A percentile compares a stretch with the other conserved stretches of the same genome.
Conservation (phyloP, 306 rosid genomes). For the Begonia peltatifolia region DNA sequence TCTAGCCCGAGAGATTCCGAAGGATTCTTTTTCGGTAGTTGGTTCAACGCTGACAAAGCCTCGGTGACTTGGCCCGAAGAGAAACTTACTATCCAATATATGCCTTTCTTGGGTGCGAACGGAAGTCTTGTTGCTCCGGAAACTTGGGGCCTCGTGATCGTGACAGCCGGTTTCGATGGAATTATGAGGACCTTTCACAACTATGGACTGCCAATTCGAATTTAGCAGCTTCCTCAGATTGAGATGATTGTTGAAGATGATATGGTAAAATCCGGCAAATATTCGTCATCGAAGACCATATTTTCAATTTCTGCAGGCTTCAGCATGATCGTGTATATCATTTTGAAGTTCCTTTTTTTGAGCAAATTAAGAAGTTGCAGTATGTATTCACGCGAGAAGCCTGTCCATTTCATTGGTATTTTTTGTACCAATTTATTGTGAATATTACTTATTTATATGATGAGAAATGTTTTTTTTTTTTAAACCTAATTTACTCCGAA, state of each 20-base stretch:
- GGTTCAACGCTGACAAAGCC: constrained; percentile 45
- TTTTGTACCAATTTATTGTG: neutral
- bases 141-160: constrained; percentile 68
- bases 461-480: neutral
- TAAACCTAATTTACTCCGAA: too few relatives aligned
- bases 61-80: constrained; percentile 87
- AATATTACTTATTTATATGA: neutral
- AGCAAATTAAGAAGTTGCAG: too few relatives aligned
- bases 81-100: constrained; percentile 49
- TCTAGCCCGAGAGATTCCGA: constrained; percentile 24
- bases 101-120: constrained; percentile 17
- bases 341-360: too few relatives aligned
- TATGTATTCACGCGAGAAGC: too few relatives aligned
- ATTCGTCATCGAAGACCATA: too few relatives aligned
- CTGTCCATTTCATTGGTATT: neutral
- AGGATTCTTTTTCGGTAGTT: constrained; percentile 39
- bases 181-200: constrained; percentile 69
- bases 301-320: too few relatives aligned
- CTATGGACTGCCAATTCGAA: constrained; percentile 70
- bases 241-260: too few relatives aligned
- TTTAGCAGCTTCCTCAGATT: constrained; percentile 14
- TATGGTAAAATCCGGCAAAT: too few relatives aligned
- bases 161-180: constrained; percentile 64
- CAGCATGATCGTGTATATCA: too few relatives aligned
- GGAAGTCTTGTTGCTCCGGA: constrained; percentile 19